Evolutionary conservation across 2,329 filamentous ascomycete species (phyloP).

Genomic region (Alternaria arborescens): DNA sequence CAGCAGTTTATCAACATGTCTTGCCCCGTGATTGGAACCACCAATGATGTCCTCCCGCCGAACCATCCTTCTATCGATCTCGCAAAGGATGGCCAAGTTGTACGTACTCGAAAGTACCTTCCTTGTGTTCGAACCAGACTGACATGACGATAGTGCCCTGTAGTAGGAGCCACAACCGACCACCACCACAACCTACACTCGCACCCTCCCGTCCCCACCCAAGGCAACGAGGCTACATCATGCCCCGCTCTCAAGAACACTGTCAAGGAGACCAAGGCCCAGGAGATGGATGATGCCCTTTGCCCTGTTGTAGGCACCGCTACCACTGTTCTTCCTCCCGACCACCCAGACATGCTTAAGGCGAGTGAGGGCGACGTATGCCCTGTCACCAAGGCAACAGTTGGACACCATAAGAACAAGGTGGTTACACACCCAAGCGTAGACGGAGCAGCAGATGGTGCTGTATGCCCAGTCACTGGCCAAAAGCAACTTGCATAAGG

Average conservation of each 20-base stretch:
- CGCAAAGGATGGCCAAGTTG: conserved; percentile 50
- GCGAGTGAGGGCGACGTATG: conserved; percentile 52
- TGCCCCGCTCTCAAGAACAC: conserved; percentile 55
- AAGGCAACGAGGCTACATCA: conserved; percentile 43
- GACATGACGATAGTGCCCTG: conserved; percentile 47
- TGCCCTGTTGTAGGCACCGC: conserved; percentile 58
- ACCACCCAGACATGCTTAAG: conserved; percentile 52
- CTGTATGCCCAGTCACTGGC: conserved; percentile 55
- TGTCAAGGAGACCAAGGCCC: conserved; percentile 46
- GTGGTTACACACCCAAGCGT: conserved; percentile 54
- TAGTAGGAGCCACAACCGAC: conserved; percentile 56
- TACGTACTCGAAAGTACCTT: conserved; percentile 8
- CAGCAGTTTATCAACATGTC: conserved; percentile 24
- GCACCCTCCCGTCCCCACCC: conserved; percentile 51
- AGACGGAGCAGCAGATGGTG: conserved; percentile 46
- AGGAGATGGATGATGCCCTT: conserved; percentile 54
- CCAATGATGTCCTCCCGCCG: conserved; percentile 55
- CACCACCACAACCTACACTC: conserved; percentile 56
- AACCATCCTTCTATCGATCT: conserved; percentile 54
- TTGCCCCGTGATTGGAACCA: conserved; percentile 54
- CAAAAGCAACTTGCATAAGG: conserved; percentile 34
- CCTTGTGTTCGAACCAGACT: background rate
- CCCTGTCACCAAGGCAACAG: conserved; percentile 56
- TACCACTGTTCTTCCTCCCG: conserved; percentile 53
- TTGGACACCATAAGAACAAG: conserved; percentile 56